These are phyloP conservation scores for Naganishia sp. DNA, from an alignment of 1,284 basidiomycete species.

Conservation along the genomic window DNA sequence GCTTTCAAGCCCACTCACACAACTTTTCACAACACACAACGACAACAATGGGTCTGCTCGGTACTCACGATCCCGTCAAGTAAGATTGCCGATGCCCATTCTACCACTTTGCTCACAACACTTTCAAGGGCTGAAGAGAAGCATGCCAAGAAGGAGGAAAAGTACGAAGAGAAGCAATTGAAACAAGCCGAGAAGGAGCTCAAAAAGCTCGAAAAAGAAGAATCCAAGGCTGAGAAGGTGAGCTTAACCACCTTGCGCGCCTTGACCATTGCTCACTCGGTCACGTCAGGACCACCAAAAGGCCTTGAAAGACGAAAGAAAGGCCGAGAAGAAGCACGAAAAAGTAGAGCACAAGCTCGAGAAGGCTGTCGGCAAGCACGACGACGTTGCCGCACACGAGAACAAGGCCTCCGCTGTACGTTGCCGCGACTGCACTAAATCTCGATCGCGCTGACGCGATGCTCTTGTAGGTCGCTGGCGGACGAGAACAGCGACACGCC, in stretches of 20 bases:
- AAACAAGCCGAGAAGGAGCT: constrained; percentile 33
- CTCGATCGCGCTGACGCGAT: neutral
- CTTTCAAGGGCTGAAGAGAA: too few species aligned
- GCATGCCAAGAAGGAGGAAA: constrained; percentile 30
- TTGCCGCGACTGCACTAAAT: neutral
- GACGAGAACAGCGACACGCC: constrained; percentile 23
- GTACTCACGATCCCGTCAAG: too few species aligned
- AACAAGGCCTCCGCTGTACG: constrained; percentile 29
- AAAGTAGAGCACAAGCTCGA: constrained; percentile 31
- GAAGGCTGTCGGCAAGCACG: constrained; percentile 27
- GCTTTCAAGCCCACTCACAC: too few species aligned
- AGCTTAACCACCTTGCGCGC: neutral
- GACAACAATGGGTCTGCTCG: too few species aligned
- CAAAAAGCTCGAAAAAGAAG: constrained; percentile 28
- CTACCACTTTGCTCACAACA: too few species aligned
- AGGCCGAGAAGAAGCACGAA: constrained; percentile 20
- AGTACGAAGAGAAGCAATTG: constrained; percentile 30
- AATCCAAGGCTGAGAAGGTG: constrained; percentile 29
- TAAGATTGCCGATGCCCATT: too few species aligned
- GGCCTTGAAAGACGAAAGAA: constrained; percentile 22
- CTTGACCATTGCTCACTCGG: neutral
- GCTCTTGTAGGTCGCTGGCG: constrained; percentile 22
- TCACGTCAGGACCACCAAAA: constrained; percentile 27
- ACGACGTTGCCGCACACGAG: constrained; percentile 19
- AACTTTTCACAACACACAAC: too few species aligned